phyloP scores from a whole-genome alignment of 164 flowering plant species.

The Macadamia tetraphylla region DNA sequence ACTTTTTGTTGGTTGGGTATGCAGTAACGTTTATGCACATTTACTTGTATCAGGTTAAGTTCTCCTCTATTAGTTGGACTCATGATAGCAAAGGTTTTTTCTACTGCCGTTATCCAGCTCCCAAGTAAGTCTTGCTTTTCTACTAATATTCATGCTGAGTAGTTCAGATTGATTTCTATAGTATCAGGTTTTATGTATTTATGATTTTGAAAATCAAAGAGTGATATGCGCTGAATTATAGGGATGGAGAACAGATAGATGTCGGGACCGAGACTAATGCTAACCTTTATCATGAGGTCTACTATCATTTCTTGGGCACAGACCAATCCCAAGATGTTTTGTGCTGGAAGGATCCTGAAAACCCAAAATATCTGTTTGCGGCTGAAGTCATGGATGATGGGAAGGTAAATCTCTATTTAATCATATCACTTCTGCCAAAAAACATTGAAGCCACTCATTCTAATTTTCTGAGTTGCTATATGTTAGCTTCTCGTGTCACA shows the following conservation, averaged over 20 bases:
- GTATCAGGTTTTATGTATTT: not conserved
- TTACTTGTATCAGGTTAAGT: slow-evolving; percentile 66
- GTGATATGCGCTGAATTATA: slow-evolving; percentile 17
- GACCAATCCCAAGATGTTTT: slow-evolving; percentile 87
- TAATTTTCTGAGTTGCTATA: no score
- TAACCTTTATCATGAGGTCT: slow-evolving; percentile 71
- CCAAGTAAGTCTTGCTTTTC: slow-evolving; percentile 49
- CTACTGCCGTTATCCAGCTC: slow-evolving; percentile 87
- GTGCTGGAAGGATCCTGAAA: slow-evolving; percentile 84
- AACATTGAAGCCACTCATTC: no score
- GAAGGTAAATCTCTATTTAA: slow-evolving; percentile 47
- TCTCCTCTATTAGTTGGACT: slow-evolving; percentile 79
- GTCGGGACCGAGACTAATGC: slow-evolving; percentile 94
- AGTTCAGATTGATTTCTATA: not conserved
- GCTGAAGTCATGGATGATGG: slow-evolving; percentile 84
- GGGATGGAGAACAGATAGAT: slow-evolving; percentile 65
- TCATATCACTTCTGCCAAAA: not conserved
- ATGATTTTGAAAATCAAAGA: slow-evolving; percentile 7
- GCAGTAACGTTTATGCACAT: not conserved
- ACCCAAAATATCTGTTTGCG: slow-evolving; percentile 54
- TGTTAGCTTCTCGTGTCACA: no score
- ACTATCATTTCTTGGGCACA: slow-evolving; percentile 85
- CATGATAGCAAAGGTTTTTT: slow-evolving; percentile 93
- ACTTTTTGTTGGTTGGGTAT: not conserved
- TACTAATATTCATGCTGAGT: not conserved